These are phyloP conservation scores for Eleusine indica DNA, from an alignment of 176 grass and related monocot genomes.

Conservation along the genomic window DNA sequence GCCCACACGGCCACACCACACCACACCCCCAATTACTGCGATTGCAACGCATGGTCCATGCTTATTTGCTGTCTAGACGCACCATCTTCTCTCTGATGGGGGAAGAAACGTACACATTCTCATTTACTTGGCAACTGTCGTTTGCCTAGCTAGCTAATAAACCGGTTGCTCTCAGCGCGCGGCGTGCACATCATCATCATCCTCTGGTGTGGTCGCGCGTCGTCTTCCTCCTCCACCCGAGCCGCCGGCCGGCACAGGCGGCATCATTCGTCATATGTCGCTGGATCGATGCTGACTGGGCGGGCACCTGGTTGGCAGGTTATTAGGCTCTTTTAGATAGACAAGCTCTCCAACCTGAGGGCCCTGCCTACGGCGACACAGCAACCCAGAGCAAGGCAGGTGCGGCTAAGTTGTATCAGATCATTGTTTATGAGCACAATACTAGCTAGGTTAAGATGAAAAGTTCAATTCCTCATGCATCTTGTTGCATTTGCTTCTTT, in stretches of 20 bases:
- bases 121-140: background rate
- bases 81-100: background rate
- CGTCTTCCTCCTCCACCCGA: background rate
- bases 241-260: background rate
- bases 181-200: background rate
- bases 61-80: constrained; percentile 11
- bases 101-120: background rate
- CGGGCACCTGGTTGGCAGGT: background rate
- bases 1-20: background rate
- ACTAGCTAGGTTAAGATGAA: no score
- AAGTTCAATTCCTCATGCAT: no score
- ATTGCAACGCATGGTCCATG: background rate
- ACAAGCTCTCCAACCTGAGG: background rate
- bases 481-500: no score
- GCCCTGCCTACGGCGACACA: background rate
- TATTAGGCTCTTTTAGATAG: background rate
- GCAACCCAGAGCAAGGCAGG: no score
- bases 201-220: background rate
- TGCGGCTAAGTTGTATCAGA: no score
- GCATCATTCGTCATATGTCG: background rate
- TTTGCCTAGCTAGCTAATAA: background rate
- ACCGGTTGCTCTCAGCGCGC: background rate
- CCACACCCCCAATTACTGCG: constrained; percentile 6
- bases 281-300: background rate
- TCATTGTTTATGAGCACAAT: no score